A percentile compares a stretch with the other conserved stretches of the same genome.
Evolutionary conservation across 2,329 filamentous ascomycete genomes (phyloP).

Genomic region (Cytospora mali): DNA sequence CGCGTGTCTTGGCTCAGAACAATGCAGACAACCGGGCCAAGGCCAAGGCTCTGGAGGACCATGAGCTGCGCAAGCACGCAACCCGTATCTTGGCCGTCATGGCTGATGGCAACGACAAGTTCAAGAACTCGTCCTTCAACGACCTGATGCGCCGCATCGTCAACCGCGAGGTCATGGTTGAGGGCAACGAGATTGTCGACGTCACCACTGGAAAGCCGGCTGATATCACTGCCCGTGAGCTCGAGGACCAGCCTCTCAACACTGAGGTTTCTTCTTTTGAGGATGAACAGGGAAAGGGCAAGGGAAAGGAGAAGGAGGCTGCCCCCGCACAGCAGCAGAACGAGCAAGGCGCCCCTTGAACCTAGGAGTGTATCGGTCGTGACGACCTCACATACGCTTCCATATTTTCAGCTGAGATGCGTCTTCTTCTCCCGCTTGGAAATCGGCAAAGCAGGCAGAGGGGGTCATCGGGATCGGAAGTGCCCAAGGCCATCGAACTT

Average conservation of each 20-base stretch:
- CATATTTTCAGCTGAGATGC: too few relatives aligned
- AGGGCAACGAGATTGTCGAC: slow-evolving; percentile 68
- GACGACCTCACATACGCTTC: too few relatives aligned
- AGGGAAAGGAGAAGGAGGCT: slow-evolving; percentile 9
- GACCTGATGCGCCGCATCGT: slow-evolving; percentile 75
- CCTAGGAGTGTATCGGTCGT: too few relatives aligned
- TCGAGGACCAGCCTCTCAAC: slow-evolving; percentile 6
- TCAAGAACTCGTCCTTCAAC: slow-evolving; percentile 76
- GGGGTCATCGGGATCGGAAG: background rate
- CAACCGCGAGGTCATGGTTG: slow-evolving; percentile 70
- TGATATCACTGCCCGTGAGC: slow-evolving; percentile 4
- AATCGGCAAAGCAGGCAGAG: background rate
- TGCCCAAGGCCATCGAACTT: too few relatives aligned
- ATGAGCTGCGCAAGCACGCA: slow-evolving; percentile 74
- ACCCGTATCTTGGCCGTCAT: slow-evolving; percentile 71
- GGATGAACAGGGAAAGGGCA: slow-evolving; percentile 9
- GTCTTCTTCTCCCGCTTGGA: slow-evolving; percentile 7
- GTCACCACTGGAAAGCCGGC: slow-evolving; percentile 21
- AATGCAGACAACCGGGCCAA: slow-evolving; percentile 38
- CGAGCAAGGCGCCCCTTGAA: too few relatives aligned
- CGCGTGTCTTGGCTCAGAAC: slow-evolving; percentile 34
- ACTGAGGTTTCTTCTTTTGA: too few relatives aligned
- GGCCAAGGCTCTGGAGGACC: slow-evolving; percentile 49
- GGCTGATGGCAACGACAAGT: slow-evolving; percentile 71
- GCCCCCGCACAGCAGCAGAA: slow-evolving; percentile 2